phyloP scores from a whole-genome alignment of 1,139 yeast genomes.

The Williopsis jadinii region DNA sequence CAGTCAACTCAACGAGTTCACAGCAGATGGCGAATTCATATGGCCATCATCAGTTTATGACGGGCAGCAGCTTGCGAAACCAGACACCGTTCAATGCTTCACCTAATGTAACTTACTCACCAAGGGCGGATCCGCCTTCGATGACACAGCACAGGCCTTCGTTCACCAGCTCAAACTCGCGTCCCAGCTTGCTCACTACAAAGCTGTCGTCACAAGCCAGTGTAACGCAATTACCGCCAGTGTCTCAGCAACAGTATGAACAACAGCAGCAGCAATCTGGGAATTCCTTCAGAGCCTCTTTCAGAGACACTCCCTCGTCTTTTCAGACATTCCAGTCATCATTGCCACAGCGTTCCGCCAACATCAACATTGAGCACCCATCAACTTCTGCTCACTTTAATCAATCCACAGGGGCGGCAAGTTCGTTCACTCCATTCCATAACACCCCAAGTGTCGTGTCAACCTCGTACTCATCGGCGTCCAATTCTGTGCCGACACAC shows the following conservation, averaged over 20 bases:
- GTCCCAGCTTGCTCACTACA: slow-evolving; percentile 10
- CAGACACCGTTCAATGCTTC: slow-evolving; percentile 15
- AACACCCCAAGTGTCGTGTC: slow-evolving; percentile 48
- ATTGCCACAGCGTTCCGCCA: slow-evolving; percentile 13
- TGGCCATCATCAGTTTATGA: slow-evolving; percentile 13
- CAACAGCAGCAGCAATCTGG: slow-evolving; percentile 2
- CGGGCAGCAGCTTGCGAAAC: slow-evolving; percentile 13
- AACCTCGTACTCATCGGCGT: slow-evolving; percentile 31
- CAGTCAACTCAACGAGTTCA: slow-evolving; percentile 19
- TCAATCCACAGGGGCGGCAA: slow-evolving; percentile 14
- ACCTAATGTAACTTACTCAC: slow-evolving; percentile 18
- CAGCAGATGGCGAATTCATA: slow-evolving; percentile 11
- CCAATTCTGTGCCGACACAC: slow-evolving; percentile 19
- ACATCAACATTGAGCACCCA: slow-evolving; percentile 17
- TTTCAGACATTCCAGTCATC: slow-evolving; percentile 4
- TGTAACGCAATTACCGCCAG: slow-evolving; percentile 5
- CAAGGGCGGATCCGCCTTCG: slow-evolving; percentile 15
- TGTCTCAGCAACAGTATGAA: slow-evolving; percentile 2
- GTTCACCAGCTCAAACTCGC: slow-evolving; percentile 4
- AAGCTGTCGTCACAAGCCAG: slow-evolving; percentile 10
- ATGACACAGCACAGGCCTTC: slow-evolving; percentile 6
- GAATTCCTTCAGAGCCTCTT: slow-evolving; percentile 1
- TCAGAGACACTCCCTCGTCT: not conserved
- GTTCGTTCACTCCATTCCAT: slow-evolving; percentile 32
- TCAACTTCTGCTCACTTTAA: slow-evolving; percentile 21